phyloP scores from a whole-genome alignment of 441 rosid genomes.

The Adansonia rubrostipa region DNA sequence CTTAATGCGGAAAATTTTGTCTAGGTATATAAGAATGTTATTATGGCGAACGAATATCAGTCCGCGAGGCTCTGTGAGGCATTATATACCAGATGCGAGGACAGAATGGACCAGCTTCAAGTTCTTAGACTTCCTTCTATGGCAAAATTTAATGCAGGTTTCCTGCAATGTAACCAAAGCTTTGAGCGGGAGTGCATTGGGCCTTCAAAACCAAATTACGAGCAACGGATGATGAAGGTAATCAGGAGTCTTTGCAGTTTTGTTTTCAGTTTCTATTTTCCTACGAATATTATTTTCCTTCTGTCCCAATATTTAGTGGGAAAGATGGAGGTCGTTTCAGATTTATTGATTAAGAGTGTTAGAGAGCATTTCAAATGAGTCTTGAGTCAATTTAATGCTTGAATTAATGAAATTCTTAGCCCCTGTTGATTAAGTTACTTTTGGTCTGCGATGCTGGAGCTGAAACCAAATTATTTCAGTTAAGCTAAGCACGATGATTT shows the following conservation, averaged over 20 bases:
- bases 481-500: neutral
- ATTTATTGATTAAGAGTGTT: neutral
- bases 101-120: conserved; percentile 97
- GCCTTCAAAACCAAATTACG: conserved; percentile 82
- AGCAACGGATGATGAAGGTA: conserved; percentile 89
- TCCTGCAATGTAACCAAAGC: conserved; percentile 84
- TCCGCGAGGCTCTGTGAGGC: conserved; percentile 92
- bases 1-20: conserved; percentile 35
- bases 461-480: neutral
- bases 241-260: conserved; percentile 22
- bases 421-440: neutral
- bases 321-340: conserved; percentile 7
- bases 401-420: neutral
- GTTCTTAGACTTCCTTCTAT: conserved; percentile 96
- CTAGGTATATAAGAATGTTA: conserved; percentile 70
- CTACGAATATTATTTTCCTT: neutral
- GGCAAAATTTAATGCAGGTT: conserved; percentile 98
- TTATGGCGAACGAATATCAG: conserved; percentile 73
- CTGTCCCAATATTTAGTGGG: neutral
- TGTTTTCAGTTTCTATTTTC: conserved; percentile 6
- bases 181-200: conserved; percentile 86
- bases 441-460: neutral
- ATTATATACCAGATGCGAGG: conserved; percentile 81
- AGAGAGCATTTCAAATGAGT: neutral
- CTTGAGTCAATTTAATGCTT: neutral